These are phyloP conservation scores for Fragaria ananassa DNA, from an alignment of 306 rosid genomes.

Conservation along the genomic window DNA sequence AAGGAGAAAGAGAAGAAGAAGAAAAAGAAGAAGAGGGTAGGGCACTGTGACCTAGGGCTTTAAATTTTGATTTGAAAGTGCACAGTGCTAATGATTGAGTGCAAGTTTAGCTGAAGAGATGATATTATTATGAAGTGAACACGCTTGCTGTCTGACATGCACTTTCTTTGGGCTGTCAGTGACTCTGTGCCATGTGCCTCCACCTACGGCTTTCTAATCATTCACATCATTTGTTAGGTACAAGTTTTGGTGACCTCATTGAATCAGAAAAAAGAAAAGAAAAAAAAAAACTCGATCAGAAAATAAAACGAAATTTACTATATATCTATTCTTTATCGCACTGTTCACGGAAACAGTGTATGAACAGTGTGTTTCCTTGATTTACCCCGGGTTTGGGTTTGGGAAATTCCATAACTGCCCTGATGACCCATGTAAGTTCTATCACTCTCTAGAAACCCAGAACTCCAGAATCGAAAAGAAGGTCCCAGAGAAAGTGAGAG, in stretches of 20 bases:
- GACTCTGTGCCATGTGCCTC: slow-evolving; percentile 10
- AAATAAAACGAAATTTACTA: too few relatives aligned
- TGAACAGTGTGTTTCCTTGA: too few relatives aligned
- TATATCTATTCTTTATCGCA: too few relatives aligned
- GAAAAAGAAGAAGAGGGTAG: background rate
- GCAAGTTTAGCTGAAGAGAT: slow-evolving; percentile 37
- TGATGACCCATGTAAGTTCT: too few relatives aligned
- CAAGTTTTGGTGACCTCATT: background rate
- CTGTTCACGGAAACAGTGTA: too few relatives aligned
- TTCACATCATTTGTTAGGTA: background rate
- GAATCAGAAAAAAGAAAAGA: too few relatives aligned
- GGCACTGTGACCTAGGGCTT: background rate
- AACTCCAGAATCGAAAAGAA: too few relatives aligned
- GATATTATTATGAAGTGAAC: slow-evolving; percentile 21
- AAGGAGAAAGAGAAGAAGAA: background rate
- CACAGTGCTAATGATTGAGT: slow-evolving; percentile 47
- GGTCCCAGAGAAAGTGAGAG: too few relatives aligned
- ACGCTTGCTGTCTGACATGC: slow-evolving; percentile 82
- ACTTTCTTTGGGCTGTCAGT: slow-evolving; percentile 25
- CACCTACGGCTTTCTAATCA: background rate
- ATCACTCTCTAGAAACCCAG: too few relatives aligned
- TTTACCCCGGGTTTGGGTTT: too few relatives aligned
- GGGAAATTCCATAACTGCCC: too few relatives aligned
- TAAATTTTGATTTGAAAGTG: slow-evolving; percentile 40
- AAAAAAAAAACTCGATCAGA: too few relatives aligned